Evolutionary conservation across 495 filamentous ascomycete genomes (phyloP).

Genomic region (Penicillium antarcticum): DNA sequence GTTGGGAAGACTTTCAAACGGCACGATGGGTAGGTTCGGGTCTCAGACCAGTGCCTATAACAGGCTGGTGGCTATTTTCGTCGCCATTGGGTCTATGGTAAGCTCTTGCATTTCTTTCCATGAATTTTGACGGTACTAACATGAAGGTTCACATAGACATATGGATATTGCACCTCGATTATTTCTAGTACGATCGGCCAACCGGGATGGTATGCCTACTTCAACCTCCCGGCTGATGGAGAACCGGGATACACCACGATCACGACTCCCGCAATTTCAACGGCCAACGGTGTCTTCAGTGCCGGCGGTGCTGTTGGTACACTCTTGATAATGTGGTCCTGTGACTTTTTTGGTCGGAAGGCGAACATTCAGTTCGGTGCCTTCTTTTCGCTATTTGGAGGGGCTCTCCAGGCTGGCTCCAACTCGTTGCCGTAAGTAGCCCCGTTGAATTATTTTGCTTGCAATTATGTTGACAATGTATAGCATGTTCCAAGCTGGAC

Average conservation of each 20-base stretch:
- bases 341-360: conserved; percentile 42
- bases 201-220: conserved; percentile 47
- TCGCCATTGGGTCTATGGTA: conserved; percentile 38
- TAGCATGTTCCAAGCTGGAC: conserved; percentile 48
- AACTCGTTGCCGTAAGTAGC: conserved; percentile 32
- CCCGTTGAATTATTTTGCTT: not conserved
- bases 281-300: conserved; percentile 47
- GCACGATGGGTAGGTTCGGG: conserved; percentile 10
- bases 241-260: conserved; percentile 42
- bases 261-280: conserved; percentile 45
- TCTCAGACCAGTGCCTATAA: conserved; percentile 34
- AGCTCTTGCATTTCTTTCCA: not conserved
- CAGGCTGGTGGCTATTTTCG: conserved; percentile 33
- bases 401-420: conserved; percentile 42
- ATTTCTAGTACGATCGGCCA: conserved; percentile 53
- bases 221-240: conserved; percentile 36
- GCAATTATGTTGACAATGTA: not conserved
- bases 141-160: conserved; percentile 25
- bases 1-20: not conserved
- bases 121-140: not conserved
- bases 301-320: conserved; percentile 44
- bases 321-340: conserved; percentile 42
- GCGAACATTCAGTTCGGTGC: conserved; percentile 43
- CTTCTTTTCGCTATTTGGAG: conserved; percentile 40
- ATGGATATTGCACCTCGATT: conserved; percentile 48